Evolutionary conservation across 2,329 filamentous ascomycete genomes (phyloP).

Genomic region (Diplocarpon rosae): DNA sequence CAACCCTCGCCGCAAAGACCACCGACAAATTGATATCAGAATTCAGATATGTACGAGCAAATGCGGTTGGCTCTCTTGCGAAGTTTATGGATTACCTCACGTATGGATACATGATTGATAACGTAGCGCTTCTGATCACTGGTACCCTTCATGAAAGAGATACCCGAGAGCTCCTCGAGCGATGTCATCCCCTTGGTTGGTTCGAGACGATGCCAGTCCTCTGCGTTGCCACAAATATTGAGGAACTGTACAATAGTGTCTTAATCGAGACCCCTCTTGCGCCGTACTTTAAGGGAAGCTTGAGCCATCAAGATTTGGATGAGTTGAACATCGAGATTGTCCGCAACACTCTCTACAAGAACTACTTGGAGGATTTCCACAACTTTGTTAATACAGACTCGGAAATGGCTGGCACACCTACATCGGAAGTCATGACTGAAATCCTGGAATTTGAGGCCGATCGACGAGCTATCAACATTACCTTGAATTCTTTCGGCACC

Average conservation of each 20-base stretch:
- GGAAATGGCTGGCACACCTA: conserved; percentile 80
- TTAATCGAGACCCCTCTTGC: conserved; percentile 93
- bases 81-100: conserved; percentile 98
- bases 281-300: conserved; percentile 91
- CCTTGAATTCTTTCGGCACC: conserved; percentile 95
- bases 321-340: conserved; percentile 99
- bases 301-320: conserved; percentile 93
- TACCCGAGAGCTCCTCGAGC: conserved; percentile 85
- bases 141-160: conserved; percentile 96
- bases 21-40: conserved; percentile 97
- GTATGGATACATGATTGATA: conserved; percentile 99
- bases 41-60: conserved; percentile 91
- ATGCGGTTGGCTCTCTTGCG: conserved; percentile 80
- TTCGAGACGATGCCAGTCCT: conserved; percentile 98
- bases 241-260: conserved; percentile 97
- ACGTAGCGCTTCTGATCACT: conserved; percentile 93
- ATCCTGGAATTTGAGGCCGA: conserved; percentile 96
- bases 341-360: conserved; percentile 97
- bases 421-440: conserved; percentile 89
- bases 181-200: conserved; percentile 95
- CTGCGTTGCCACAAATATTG: conserved; percentile 95
- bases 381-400: conserved; percentile 84
- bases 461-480: conserved; percentile 95
- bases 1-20: conserved; percentile 84
- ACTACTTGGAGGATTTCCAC: conserved; percentile 97